phyloP scores from a whole-genome alignment of 2,329 filamentous ascomycete genomes.

The Stachybotrys chlorohalonatus region DNA sequence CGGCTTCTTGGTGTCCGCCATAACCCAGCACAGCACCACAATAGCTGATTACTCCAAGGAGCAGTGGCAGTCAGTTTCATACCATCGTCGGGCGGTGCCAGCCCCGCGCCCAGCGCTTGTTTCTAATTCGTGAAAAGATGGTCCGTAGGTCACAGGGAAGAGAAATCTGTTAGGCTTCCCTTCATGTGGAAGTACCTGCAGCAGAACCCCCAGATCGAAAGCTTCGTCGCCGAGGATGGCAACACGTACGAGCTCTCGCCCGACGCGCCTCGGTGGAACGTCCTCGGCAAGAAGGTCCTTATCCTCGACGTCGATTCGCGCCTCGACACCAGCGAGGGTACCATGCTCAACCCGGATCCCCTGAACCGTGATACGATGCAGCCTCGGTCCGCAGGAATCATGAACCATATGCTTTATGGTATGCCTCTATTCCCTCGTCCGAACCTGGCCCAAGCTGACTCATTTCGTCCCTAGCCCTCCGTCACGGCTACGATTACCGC shows the following conservation, averaged over 20 bases:
- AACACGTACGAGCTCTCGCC: background rate
- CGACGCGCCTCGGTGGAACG: background rate
- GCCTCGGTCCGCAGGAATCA: background rate
- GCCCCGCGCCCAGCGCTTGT: too few relatives aligned
- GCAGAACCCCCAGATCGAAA: background rate
- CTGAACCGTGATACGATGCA: background rate
- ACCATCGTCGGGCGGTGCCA: too few relatives aligned
- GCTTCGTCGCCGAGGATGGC: background rate
- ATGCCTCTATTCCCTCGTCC: background rate
- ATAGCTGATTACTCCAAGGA: background rate
- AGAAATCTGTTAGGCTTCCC: background rate
- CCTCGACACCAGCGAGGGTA: background rate
- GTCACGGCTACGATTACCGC: conserved; percentile 32
- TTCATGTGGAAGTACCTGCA: background rate
- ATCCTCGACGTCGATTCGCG: background rate
- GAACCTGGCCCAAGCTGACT: background rate
- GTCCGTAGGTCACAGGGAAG: background rate
- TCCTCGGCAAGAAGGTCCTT: background rate
- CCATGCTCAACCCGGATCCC: background rate
- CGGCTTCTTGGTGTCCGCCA: background rate
- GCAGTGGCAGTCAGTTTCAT: background rate
- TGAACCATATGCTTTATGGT: conserved; percentile 1
- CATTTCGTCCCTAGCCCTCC: conserved; percentile 15
- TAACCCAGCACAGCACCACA: background rate
- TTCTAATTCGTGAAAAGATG: background rate